Base-by-base conservation (phyloP, 768 basidiomycete genomes). In the Nevesoporus exiguus region DNA sequence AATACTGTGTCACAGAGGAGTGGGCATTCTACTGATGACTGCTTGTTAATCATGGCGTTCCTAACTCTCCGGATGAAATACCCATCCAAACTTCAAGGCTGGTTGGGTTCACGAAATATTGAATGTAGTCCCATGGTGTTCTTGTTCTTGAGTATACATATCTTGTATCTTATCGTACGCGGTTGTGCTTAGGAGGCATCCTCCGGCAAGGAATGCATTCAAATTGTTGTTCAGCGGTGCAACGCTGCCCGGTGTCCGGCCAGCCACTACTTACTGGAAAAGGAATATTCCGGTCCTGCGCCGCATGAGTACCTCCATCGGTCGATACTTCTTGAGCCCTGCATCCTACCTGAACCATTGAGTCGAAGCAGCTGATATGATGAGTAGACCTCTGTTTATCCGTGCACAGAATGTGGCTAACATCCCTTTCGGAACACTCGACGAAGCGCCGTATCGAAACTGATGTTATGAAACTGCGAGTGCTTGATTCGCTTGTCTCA, bases 391-490 rank as follows among this genome's bases (percentile, higher is more conserved):
- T 55, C 42, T 63, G 31, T 58, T 71, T 25, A 60, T 73, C 17
- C 22, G 8, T 58, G 22, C 10, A 19, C 57, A 47, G 34, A 21
- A 49, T 33, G 44, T 42, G 58, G 57, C 69, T 77, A 54, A 77
- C 69, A 33, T 60, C 33, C 48, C 37, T 55, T 48, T 52, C 31
- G 55, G 57, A 71, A 64, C 73, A 90, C 90, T 84, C 86, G 65
- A 87, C 91, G 58, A 97, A 91, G 74, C 89, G 96, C 56, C 88
- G 96, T 56, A 95, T 97, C 71, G 96, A 98, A 73, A 98, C 94
- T 46, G 97, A 99, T 78, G 96, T 99, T 49, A 97, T 98, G 96
- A 98, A 98, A 78, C 77, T 99, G 96, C 96, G 70, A 67, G 83
- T 61, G 31, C 21, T 42, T 51, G 25, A 21, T 47, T 3, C 49